Evolutionary conservation across 805 yeast genomes (phyloP).

Genomic region (Tetrapisispora pingtungensis): DNA sequence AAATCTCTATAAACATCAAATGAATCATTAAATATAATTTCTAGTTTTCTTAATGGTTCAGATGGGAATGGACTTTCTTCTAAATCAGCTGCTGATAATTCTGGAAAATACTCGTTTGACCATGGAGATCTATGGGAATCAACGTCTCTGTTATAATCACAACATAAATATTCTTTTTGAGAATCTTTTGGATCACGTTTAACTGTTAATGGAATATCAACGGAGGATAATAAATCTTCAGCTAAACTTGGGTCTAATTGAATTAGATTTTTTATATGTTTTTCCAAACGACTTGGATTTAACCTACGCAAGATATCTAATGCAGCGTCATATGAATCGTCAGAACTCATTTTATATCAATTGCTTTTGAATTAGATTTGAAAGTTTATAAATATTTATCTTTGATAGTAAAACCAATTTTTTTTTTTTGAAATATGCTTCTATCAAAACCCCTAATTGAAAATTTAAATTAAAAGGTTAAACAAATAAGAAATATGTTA

Average conservation of each 20-base stretch:
- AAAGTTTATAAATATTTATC: no score
- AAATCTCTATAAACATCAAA: conserved; percentile 88
- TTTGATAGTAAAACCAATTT: no score
- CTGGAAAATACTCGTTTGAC: conserved; percentile 54
- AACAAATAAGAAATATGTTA: no score
- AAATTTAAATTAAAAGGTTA: no score
- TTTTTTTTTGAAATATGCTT: no score
- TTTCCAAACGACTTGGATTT: conserved; percentile 51
- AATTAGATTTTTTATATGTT: conserved; percentile 36
- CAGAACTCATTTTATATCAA: conserved; percentile 1
- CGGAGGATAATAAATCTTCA: conserved; percentile 75
- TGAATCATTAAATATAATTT: conserved; percentile 74
- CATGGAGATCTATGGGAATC: conserved; percentile 90
- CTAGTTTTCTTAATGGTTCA: conserved; percentile 56
- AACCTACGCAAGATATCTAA: conserved; percentile 67
- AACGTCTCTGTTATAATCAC: conserved; percentile 93
- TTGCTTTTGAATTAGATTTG: not conserved
- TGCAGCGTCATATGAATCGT: conserved; percentile 51
- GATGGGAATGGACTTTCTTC: conserved; percentile 73
- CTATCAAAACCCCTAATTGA: no score
- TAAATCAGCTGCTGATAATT: conserved; percentile 36
- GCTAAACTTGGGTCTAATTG: conserved; percentile 56
- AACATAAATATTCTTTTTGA: conserved; percentile 57
- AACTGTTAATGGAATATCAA: conserved; percentile 65
- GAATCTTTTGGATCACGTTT: conserved; percentile 29